These are phyloP conservation scores for Conidiobolus coronatus DNA, from an alignment of 371 early-diverging fungal genomes.

Conservation along the genomic window DNA sequence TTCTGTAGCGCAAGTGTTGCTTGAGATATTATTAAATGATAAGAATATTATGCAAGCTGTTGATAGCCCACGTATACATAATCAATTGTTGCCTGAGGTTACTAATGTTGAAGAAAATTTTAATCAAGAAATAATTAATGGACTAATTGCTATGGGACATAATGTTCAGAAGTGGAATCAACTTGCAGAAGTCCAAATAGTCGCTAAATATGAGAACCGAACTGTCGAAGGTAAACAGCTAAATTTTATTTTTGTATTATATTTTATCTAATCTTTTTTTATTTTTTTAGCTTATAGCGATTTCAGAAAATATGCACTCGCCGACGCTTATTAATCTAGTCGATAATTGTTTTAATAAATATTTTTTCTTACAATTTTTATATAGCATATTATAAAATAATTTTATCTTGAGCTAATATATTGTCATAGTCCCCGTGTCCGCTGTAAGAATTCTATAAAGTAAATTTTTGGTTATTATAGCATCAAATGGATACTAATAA, in stretches of 20 bases:
- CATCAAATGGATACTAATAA: too few relatives aligned
- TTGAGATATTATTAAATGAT: too few relatives aligned
- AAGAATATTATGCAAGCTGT: too few relatives aligned
- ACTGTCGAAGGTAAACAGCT: background rate
- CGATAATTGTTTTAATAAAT: background rate
- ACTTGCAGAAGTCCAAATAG: background rate
- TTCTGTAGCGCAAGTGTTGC: conserved; percentile 41
- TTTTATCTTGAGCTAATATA: too few relatives aligned
- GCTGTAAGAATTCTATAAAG: too few relatives aligned
- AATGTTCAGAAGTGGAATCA: background rate
- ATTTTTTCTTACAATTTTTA: background rate
- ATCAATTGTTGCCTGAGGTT: conserved; percentile 85
- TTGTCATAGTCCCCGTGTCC: too few relatives aligned
- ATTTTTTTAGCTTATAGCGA: background rate
- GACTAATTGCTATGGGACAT: background rate
- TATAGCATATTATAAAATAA: too few relatives aligned
- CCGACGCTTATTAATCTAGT: background rate
- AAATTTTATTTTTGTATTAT: background rate
- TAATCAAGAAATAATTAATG: background rate
- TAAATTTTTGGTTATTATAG: too few relatives aligned
- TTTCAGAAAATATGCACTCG: background rate
- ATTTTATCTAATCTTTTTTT: background rate
- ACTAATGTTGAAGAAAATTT: background rate
- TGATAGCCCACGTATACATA: conserved; percentile 68
- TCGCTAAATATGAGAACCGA: background rate